Conservation (phyloP, 257 asterid genomes). For the Nicotiana benthamiana region DNA sequence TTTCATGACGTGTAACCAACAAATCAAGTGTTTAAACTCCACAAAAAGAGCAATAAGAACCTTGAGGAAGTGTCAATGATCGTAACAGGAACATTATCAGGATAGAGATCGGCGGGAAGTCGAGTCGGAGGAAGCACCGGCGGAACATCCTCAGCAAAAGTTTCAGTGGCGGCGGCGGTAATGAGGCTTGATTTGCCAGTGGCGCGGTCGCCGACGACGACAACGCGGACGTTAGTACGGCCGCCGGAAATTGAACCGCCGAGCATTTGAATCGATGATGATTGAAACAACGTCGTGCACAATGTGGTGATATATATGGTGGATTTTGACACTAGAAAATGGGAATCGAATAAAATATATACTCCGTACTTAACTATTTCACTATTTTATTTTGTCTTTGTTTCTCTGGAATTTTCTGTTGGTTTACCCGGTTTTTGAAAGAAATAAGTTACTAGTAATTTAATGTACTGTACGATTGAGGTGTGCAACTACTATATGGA, state of each 20-base stretch:
- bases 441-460: background rate
- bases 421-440: background rate
- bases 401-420: conserved; percentile 8
- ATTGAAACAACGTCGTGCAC: background rate
- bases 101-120: conserved; percentile 87
- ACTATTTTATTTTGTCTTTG: background rate
- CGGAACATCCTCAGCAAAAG: conserved; percentile 70
- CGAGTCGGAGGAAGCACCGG: conserved; percentile 96
- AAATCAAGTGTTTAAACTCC: background rate
- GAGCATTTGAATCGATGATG: conserved; percentile 33
- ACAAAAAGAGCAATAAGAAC: conserved; percentile 17
- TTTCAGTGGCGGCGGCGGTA: conserved; percentile 77
- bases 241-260: conserved; percentile 39
- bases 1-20: background rate
- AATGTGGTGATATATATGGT: background rate
- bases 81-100: conserved; percentile 71
- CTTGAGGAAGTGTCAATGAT: conserved; percentile 92
- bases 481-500: background rate
- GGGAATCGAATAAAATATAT: background rate
- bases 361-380: background rate
- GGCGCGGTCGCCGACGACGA: conserved; percentile 91
- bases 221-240: conserved; percentile 70
- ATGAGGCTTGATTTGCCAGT: conserved; percentile 96
- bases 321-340: background rate
- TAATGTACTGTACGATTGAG: conserved; percentile 5